Base-by-base conservation (phyloP, 2,329 filamentous ascomycete genomes). In the Talaromyces sp. region DNA sequence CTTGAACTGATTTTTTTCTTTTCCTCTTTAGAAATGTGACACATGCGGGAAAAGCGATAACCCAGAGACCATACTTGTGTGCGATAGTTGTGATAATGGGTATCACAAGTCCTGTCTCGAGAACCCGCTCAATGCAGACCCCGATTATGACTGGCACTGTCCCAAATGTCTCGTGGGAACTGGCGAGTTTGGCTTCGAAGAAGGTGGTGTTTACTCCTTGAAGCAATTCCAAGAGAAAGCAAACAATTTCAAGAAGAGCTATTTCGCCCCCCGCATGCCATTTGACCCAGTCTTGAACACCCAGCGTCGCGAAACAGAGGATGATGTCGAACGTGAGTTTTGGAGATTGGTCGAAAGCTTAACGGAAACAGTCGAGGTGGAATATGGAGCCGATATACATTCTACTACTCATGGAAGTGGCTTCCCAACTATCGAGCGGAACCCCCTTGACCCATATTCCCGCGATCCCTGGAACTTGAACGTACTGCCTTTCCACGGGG, bases 371-470 rank as follows among this genome's bases (percentile, higher is more conserved):
- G 93, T 98, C 1, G 95, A 98, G 74, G 95, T 99, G 2, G 95
- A 99, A 72, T 99, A 99, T 70, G 95, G 95, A 44, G 95, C 95
- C 9, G 95, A 99, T 70, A 97, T 99, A 59, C 95, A 99, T 74
- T 97, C 93, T 57, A 98, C 95, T 0, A 99, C 95, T 0, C 95
- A 99, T 71, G 95, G 95, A 8, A 98, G 94, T 65, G 95, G 94
- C 0, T 99, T 99, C 69, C 95, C 95, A 0, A 98, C 94, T 0
- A 87, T 96, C 8, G 95, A 99, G 73, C 91, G 89, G 70, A 89
- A 97, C 63, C 95, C 95, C 0, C 86, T 88, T 55, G 90, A 97
- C 72, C 84, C 89, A 0, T 96, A 97, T 73, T 88, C 94, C 0
- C 89, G 88, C 1, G 92, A 98, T 75, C 90, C 91, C 0, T 99